Base-by-base conservation (phyloP, 2,329 filamentous ascomycete species). In the Drechslerella dactyloides region DNA sequence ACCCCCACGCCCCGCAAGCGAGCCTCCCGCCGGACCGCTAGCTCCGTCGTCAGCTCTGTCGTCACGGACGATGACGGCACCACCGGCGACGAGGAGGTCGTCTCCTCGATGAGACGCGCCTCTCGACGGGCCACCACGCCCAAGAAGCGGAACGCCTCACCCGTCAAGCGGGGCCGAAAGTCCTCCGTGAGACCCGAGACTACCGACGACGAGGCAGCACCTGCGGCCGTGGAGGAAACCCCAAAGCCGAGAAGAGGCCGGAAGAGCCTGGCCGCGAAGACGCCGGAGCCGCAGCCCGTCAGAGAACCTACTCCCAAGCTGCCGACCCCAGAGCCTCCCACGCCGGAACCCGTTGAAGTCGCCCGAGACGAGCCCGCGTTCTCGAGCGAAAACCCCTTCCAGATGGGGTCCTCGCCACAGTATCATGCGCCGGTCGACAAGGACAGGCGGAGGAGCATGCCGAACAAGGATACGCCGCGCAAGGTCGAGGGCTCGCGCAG, bases 21-120 rank as follows among this genome's bases (percentile, higher is more conserved):
- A n/a, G 57, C 61, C 83, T 88, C 76, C 83, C 88, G 76, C 80
- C 83, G 23, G 86, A 85, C 75, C 10, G 88, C 88, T 73, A 86
- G 84, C 63, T 85, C 85, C 46, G 83, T 84, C 17, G 83, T 83
- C 40, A 86, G 84, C 63, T 85, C 85, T 46, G 83, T 84, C 17
- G 83, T 83, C 40, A 85, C 85, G 74, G 86, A 86, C 44, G 86
- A 89, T 21, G 85, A 89, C n/a, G 62, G 58, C 21, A 73, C 69
- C 4, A 73, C 69, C 3, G 69, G 62, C 21, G 69, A 68, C 33
- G 69, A 73, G 46, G 69, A 68, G 35, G 54, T 40, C 3, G 35
- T 54, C n/a, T 30, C 56, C 40, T 51, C 60, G 2, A 52, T 58
- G 44, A 73, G 50, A 17, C 56, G 57, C 19, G 40, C 59, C 15